phyloP scores from a whole-genome alignment of 139 green algal species.

The Picochlorum sp. region DNA sequence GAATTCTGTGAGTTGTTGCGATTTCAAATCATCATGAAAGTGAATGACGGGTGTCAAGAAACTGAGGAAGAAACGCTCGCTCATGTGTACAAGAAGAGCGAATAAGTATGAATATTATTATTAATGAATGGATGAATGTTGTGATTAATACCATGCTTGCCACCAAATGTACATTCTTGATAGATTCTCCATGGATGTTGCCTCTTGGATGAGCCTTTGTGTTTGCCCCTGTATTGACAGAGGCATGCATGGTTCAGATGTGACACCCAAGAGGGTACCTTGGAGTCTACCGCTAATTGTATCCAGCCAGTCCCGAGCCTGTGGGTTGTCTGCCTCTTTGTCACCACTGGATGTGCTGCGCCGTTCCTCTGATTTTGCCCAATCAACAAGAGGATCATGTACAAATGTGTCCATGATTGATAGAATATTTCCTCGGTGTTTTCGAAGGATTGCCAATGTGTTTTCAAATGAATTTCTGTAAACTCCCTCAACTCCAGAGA shows the following conservation, averaged over 20 bases:
- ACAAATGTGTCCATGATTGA: conserved; percentile 93
- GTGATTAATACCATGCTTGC: conserved; percentile 60
- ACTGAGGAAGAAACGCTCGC: conserved; percentile 40
- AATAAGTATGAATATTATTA: too few species aligned
- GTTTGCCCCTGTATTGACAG: conserved; percentile 80
- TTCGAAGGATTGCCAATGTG: conserved; percentile 62
- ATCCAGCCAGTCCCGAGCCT: conserved; percentile 67
- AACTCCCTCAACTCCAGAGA: conserved; percentile 79
- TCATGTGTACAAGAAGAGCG: background rate
- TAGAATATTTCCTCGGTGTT: conserved; percentile 73
- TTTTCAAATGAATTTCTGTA: conserved; percentile 78
- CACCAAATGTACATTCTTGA: conserved; percentile 92
- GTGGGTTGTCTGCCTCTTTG: conserved; percentile 46
- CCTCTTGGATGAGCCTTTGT: conserved; percentile 80
- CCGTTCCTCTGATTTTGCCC: conserved; percentile 25
- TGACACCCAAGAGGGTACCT: conserved; percentile 83
- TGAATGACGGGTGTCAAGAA: conserved; percentile 50
- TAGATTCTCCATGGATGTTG: conserved; percentile 75
- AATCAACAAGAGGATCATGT: conserved; percentile 95
- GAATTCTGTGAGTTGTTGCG: conserved; percentile 46
- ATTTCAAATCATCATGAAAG: conserved; percentile 24
- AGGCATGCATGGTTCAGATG: conserved; percentile 62
- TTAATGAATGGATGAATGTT: background rate
- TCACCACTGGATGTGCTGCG: background rate
- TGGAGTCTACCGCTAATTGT: conserved; percentile 65